Base-by-base conservation (phyloP, 495 filamentous ascomycete species). In the Daldinia decipiens region DNA sequence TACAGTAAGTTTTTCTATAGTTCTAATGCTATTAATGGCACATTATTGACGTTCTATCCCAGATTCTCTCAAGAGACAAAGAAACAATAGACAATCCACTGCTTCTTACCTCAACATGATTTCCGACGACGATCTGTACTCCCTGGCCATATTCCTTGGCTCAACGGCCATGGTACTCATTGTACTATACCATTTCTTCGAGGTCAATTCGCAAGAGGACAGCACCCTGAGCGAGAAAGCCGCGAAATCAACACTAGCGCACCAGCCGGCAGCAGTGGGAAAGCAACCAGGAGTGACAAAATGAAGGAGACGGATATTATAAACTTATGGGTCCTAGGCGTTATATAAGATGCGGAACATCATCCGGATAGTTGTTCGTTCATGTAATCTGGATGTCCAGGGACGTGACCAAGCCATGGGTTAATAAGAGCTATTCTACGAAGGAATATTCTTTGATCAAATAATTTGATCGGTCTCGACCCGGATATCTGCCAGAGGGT, bases 171-270 rank as follows among this genome's bases (percentile, higher is more conserved):
- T 98, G 94, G 87, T 97, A 59, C 87, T 99, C 70, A 97, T 97
- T 53, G 89, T 98, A 50, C 81, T 97, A 19, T 98, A 98, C 86
- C 93, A 97, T 82, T 98, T 96, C 85, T 90, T 99, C 73, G 94
- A 98, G 76, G 88, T 98, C 84, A 99, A 99, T 79, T 88, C 94
- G 36, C 81, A 84, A 66, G 88, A 92, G 27, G 71, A 70, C 11
- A 52, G 62, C 43, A 52, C 68, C 15, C 59, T 70, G 43, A 54
- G 68, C 38, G 58, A 74, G 55, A 77, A 77, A 54, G 60, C 68
- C 13, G 32, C 65, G 17, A 71, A 65, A 53, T 47, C 67, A 51
- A 85, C 86, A 26, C 45, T 72, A 50, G 65, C 60, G 74, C 81
- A 73, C 67, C 75, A 74, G 58, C 45, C 74, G 32, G 36, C 74